Percentiles rank a stretch among this genome's conserved stretches.
phyloP scores from a whole-genome alignment of 78 protist species.

The Monosiga brevicollis region DNA sequence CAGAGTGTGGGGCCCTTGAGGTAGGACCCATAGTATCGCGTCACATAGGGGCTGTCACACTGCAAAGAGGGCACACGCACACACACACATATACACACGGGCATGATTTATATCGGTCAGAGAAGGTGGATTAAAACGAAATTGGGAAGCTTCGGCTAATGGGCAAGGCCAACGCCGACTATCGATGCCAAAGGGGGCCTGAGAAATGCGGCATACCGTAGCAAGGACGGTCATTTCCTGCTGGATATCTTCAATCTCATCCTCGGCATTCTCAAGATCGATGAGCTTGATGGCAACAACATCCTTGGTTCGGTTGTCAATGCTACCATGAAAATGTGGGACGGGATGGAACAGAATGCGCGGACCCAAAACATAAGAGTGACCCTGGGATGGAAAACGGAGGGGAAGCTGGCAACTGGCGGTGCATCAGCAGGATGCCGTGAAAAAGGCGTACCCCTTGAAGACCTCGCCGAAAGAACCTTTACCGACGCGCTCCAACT shows the following conservation, averaged over 20 bases:
- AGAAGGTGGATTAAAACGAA: no score
- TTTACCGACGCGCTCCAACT: conserved; percentile 61
- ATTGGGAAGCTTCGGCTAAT: no score
- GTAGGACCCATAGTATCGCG: conserved; percentile 66
- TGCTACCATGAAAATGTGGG: conserved; percentile 19
- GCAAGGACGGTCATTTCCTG: conserved; percentile 68
- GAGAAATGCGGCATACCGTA: not conserved
- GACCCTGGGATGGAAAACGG: no score
- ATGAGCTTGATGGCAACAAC: conserved; percentile 87
- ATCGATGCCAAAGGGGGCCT: not conserved
- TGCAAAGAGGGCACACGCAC: conserved; percentile 22
- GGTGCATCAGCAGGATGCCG: no score
- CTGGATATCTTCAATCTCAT: conserved; percentile 90
- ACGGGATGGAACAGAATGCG: not conserved
- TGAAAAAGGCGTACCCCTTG: conserved; percentile 53
- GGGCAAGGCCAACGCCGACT: no score
- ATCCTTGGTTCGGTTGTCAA: conserved; percentile 39
- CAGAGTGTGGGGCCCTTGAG: conserved; percentile 69
- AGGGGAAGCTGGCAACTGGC: no score
- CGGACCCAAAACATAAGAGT: not conserved
- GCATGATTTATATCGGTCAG: no score
- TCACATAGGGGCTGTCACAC: conserved; percentile 65
- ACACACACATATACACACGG: conserved; percentile 4
- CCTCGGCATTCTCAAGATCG: conserved; percentile 88
- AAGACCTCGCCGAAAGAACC: conserved; percentile 74